A percentile compares a stretch with the other conserved stretches of the same genome.
phyloP scores from a whole-genome alignment of 106 monocot genomes.

The Dioscorea alata region DNA sequence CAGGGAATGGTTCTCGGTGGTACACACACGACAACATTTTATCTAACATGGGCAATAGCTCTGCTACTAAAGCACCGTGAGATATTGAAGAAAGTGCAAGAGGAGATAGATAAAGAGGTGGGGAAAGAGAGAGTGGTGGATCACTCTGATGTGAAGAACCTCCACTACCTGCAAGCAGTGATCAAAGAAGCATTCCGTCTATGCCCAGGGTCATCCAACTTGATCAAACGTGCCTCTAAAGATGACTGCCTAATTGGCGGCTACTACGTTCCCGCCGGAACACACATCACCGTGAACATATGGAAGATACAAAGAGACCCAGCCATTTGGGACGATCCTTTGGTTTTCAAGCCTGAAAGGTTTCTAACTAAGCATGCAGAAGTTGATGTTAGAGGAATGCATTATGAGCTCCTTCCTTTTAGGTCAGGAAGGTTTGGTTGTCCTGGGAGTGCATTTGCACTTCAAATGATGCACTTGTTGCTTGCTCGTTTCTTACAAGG shows the following conservation, averaged over 20 bases:
- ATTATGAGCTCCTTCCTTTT: conserved; percentile 39
- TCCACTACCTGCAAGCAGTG: conserved; percentile 25
- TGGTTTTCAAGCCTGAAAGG: conserved; percentile 31
- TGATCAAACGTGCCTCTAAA: conserved; percentile 18
- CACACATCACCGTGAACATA: conserved; percentile 21
- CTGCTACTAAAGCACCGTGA: conserved; percentile 9
- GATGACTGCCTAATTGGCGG: conserved; percentile 25
- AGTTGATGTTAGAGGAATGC: conserved; percentile 25
- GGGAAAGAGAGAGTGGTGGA: conserved; percentile 19
- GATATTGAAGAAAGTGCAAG: conserved; percentile 17
- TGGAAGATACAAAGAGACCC: conserved; percentile 37
- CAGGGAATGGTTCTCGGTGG: conserved; percentile 19
- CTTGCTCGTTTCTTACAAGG: conserved; percentile 16
- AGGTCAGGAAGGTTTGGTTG: conserved; percentile 29
- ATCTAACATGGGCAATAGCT: conserved; percentile 16
- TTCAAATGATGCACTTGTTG: conserved; percentile 26
- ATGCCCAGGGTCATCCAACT: conserved; percentile 12
- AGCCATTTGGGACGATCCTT: conserved; percentile 16
- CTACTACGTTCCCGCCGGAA: conserved; percentile 21
- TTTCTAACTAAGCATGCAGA: conserved; percentile 9
- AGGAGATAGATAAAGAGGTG: conserved; percentile 24
- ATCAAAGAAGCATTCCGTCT: conserved; percentile 32
- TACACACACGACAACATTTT: conserved; percentile 21
- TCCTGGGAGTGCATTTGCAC: conserved; percentile 27
- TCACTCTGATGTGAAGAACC: conserved; percentile 28